Percentiles rank a stretch among this genome's conserved stretches.
These are phyloP conservation scores for Artomyces pyxidatus DNA, from an alignment of 768 basidiomycete species.

Conservation along the genomic window DNA sequence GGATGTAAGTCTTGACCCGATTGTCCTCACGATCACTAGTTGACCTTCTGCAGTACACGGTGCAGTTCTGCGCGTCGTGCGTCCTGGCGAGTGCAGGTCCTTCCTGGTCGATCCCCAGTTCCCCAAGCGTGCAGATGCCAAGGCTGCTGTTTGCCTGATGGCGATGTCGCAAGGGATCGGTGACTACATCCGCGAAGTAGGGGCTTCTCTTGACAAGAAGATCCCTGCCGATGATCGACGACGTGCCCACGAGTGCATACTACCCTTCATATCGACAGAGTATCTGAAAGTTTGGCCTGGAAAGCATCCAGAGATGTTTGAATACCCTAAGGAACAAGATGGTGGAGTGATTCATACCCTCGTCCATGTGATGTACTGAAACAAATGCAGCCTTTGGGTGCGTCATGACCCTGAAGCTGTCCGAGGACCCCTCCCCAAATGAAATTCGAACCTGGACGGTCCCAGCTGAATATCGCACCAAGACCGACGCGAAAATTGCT, in stretches of 20 bases:
- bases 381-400: constrained; percentile 44
- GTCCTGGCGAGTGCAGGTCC: constrained; percentile 42
- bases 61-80: constrained; percentile 51
- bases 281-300: constrained; percentile 34
- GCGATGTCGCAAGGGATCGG: constrained; percentile 60
- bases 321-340: constrained; percentile 38
- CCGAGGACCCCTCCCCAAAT: constrained; percentile 22
- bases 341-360: constrained; percentile 30
- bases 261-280: constrained; percentile 38
- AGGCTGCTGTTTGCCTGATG: constrained; percentile 54
- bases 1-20: constrained; percentile 32
- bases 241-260: constrained; percentile 36
- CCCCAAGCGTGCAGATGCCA: constrained; percentile 55
- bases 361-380: neutral
- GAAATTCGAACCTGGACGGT: constrained; percentile 39
- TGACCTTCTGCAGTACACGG: constrained; percentile 49
- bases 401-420: constrained; percentile 36
- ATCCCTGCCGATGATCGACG: constrained; percentile 38
- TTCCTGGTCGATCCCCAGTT: constrained; percentile 62
- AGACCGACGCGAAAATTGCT: constrained; percentile 55
- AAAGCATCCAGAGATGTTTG: constrained; percentile 30
- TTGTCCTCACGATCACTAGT: neutral
- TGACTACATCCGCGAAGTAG: constrained; percentile 42
- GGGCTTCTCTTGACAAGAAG: constrained; percentile 34
- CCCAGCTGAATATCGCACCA: constrained; percentile 42